Conservation (phyloP, 1,139 yeast species). For the Yamadazyma conglobata region DNA sequence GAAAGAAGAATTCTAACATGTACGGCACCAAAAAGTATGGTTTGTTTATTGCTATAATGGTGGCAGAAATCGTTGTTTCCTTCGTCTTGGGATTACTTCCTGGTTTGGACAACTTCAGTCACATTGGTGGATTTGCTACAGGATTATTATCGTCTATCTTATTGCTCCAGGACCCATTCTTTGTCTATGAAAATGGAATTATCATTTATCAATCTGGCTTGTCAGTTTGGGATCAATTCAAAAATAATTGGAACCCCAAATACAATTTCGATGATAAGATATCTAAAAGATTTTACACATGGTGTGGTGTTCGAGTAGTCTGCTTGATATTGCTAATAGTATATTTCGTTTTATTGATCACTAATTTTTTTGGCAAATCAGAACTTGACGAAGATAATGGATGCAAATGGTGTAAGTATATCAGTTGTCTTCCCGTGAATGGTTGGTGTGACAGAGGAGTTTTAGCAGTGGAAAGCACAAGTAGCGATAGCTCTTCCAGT, state of each 20-base stretch:
- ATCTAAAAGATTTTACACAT: conserved; percentile 34
- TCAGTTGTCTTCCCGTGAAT: conserved; percentile 67
- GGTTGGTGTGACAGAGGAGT: conserved; percentile 68
- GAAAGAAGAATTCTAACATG: conserved; percentile 43
- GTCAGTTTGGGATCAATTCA: conserved; percentile 39
- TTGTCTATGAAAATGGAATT: conserved; percentile 42
- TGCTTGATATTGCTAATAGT: conserved; percentile 47
- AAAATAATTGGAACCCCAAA: conserved; percentile 42
- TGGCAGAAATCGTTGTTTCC: conserved; percentile 57
- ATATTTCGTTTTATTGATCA: conserved; percentile 48
- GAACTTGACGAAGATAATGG: conserved; percentile 24
- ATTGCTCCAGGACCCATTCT: conserved; percentile 58
- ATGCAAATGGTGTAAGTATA: conserved; percentile 72
- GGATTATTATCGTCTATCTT: conserved; percentile 54
- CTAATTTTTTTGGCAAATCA: conserved; percentile 48
- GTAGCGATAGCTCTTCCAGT: background rate
- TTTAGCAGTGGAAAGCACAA: background rate
- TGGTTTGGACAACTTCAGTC: conserved; percentile 74
- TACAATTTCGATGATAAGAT: conserved; percentile 35
- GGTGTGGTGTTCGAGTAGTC: conserved; percentile 49
- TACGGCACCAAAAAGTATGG: conserved; percentile 42
- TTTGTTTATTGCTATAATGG: conserved; percentile 44
- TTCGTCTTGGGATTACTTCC: conserved; percentile 68
- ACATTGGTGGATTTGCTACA: conserved; percentile 71
- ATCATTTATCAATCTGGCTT: conserved; percentile 36